Evolutionary conservation across 1,284 basidiomycete species (phyloP).

Genomic region (Neolentinus lepideus): DNA sequence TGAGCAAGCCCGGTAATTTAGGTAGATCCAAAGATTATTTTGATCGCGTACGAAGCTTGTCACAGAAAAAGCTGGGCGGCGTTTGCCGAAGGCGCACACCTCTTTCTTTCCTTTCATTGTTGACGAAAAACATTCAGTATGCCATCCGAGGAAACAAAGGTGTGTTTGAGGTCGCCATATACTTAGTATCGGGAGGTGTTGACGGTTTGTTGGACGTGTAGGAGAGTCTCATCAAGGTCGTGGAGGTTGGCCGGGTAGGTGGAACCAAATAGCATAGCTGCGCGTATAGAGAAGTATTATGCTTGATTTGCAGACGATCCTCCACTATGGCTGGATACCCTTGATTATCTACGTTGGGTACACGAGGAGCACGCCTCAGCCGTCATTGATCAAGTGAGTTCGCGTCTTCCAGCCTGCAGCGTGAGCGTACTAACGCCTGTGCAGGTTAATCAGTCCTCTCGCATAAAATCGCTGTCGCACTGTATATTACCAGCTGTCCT

Average conservation of each 20-base stretch:
- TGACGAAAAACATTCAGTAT: slow-evolving; percentile 31
- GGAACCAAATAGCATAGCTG: slow-evolving; percentile 3
- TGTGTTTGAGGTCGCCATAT: slow-evolving; percentile 22
- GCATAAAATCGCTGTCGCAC: slow-evolving; percentile 42
- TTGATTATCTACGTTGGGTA: slow-evolving; percentile 92
- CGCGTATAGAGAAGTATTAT: slow-evolving; percentile 6
- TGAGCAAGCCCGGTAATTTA: no score
- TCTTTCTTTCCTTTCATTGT: not conserved
- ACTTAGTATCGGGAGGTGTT: slow-evolving; percentile 1
- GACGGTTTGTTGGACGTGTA: slow-evolving; percentile 19
- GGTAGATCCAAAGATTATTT: not conserved
- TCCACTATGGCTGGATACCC: slow-evolving; percentile 93
- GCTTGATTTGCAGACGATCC: slow-evolving; percentile 51
- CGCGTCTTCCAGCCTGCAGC: slow-evolving; percentile 4
- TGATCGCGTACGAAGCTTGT: slow-evolving; percentile 7
- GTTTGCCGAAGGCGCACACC: slow-evolving; percentile 20
- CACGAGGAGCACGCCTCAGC: slow-evolving; percentile 82
- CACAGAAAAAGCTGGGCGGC: slow-evolving; percentile 28
- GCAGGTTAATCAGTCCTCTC: slow-evolving; percentile 85
- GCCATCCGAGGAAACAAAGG: slow-evolving; percentile 84
- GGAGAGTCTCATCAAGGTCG: slow-evolving; percentile 74
- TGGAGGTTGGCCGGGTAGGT: slow-evolving; percentile 76
- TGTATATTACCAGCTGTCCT: slow-evolving; percentile 12
- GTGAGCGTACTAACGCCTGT: slow-evolving; percentile 5
- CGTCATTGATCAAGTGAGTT: slow-evolving; percentile 88